Base-by-base conservation (phyloP, 495 filamentous ascomycete genomes). In the Neurospora sp. region DNA sequence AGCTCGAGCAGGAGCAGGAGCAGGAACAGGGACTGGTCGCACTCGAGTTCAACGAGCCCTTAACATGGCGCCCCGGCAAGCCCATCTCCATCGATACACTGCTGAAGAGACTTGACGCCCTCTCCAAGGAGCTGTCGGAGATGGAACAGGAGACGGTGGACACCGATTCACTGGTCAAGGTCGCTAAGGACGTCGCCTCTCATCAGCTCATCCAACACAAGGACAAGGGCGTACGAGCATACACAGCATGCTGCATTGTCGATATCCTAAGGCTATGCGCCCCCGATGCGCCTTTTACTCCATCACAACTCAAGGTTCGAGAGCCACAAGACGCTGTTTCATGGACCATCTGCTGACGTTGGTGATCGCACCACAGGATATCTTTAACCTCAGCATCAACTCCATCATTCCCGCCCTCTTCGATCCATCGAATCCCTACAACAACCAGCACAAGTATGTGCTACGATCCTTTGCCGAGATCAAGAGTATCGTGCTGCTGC, bases 201-300 rank as follows among this genome's bases (percentile, higher is more conserved):
- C 91, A 90, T 61, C 92, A 95, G 75, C 85, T 99, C 20, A 82
- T 98, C 39, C 86, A 83, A 65, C 96, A 99, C 80, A 97, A 96
- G 83, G 96, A 99, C 79, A 91, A 89, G 72, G 96, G 96, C 14
- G 94, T 99, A 35, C 89, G 91, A 74, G 96, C 96, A 20, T 97
- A 90, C 85, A 89, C 92, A 47, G 90, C 93, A 14, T 92, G 92
- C 78, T 98, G 94, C 79, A 85, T 98, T 75, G 94, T 97, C 53
- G 96, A 99, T 80, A 93, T 99, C 71, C 88, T 99, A 80, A 89
- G 93, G 76, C 85, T 99, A 38, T 97, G 94, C 84, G 96, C 96
- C 39, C 96, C 96, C 5, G 90, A 98, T 87, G 96, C 96, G 81
- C 96, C 96, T 12, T 98, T 96, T 82, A 97, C 93, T 10, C 89